Percentiles rank a stretch among this genome's conserved stretches.
Conservation (phyloP, 345 rosid species). For the Anacardium occidentale region DNA sequence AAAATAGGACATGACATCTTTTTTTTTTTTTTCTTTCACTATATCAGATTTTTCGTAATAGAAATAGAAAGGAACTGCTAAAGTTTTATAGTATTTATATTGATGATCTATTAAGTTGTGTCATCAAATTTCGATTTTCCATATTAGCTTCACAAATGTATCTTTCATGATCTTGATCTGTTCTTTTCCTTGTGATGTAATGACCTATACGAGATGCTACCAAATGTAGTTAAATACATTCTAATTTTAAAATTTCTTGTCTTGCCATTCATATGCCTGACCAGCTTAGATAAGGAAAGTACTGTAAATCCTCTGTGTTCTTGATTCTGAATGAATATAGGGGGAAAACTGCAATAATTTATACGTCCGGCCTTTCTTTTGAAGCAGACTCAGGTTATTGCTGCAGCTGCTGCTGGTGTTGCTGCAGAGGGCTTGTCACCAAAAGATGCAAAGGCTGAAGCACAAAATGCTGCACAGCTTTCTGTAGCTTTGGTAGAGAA, state of each 20-base stretch:
- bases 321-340: constrained; percentile 3
- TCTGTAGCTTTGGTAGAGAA: constrained; percentile 97
- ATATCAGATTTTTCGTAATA: neutral
- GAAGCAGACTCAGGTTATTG: constrained; percentile 97
- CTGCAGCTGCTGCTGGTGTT: constrained; percentile 99
- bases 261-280: neutral
- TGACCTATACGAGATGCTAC: neutral
- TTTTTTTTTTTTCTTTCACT: neutral
- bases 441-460: constrained; percentile 78
- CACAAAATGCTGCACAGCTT: constrained; percentile 97
- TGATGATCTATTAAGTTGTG: neutral
- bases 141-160: neutral
- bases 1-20: neutral
- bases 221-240: neutral
- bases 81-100: constrained; percentile 3
- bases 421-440: constrained; percentile 98
- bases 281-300: neutral
- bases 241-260: neutral
- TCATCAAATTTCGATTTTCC: neutral
- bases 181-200: neutral
- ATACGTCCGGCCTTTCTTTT: constrained; percentile 31
- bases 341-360: constrained; percentile 25
- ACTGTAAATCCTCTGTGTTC: constrained; percentile 10
- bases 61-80: neutral
- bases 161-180: neutral